Evolutionary conservation across 2,329 filamentous ascomycete species (phyloP).

Genomic region (Fusarium papillatum): DNA sequence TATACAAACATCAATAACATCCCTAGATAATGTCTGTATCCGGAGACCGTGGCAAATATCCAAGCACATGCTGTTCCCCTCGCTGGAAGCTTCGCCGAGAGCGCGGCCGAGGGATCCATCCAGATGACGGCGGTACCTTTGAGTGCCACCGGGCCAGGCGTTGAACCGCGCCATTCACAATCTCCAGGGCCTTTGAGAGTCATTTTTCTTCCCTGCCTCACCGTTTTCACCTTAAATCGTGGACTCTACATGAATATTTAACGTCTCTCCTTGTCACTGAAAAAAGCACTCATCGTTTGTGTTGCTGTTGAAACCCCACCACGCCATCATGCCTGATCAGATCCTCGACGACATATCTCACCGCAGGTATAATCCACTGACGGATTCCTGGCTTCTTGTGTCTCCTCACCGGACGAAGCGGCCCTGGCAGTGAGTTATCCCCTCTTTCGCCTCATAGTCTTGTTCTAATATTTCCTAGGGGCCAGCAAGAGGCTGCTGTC

Average conservation of each 20-base stretch:
- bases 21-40: background rate
- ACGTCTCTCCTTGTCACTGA: background rate
- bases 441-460: background rate
- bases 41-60: background rate
- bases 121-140: constrained; percentile 7
- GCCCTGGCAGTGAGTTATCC: constrained; percentile 88
- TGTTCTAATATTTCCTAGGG: constrained; percentile 62
- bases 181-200: constrained; percentile 9
- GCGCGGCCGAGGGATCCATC: constrained; percentile 39
- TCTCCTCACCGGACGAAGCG: constrained; percentile 97
- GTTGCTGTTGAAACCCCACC: constrained; percentile 5
- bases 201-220: constrained; percentile 24
- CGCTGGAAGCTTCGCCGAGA: constrained; percentile 39
- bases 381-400: constrained; percentile 92
- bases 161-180: constrained; percentile 41
- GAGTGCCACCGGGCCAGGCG: constrained; percentile 22
- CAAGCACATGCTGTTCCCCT: constrained; percentile 22
- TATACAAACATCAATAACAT: background rate
- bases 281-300: background rate
- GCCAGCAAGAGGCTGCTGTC: constrained; percentile 81
- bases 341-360: constrained; percentile 97
- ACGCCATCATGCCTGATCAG: constrained; percentile 73
- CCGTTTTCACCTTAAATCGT: background rate
- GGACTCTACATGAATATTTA: background rate
- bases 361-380: constrained; percentile 91